Evolutionary conservation across 176 grass and related monocot species (phyloP), one percentile per base, ranked within the genome.

Genomic region (Triticum monococcum): DNA sequence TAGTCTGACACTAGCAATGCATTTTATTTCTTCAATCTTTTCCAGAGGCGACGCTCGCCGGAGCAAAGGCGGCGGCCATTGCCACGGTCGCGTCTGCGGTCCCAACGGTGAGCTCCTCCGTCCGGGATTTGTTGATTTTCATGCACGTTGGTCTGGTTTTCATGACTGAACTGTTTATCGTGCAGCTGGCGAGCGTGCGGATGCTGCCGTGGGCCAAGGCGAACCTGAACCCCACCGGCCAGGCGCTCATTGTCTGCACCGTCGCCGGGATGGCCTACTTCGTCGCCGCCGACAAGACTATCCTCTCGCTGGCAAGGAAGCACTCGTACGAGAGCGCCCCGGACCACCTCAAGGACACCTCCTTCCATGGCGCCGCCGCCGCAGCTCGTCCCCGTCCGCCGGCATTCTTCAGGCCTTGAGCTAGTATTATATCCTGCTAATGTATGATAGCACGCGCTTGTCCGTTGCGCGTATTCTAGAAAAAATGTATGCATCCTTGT

Each of bases 161-260:
- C 40, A 11, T 41, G 1, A 41, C 9, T 41, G 2, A 41, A 41
- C 40, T 41, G 9, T 40, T 41, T 1, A 52, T 17, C 48, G 3
- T 46, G 23, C 83, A 93, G 94, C 48, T 93, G 66, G 94, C 91
- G 2, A 93, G 89, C 50, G 94, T 96, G 30, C 60, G 89, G 81
- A 93, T 96, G 91, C 79, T 91, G 26, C 94, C 94, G 1, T 96
- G 89, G 91, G 94, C 91, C 3, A 91, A 86, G 45, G 71, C 89
- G 18, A 86, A 96, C 69, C 73, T 96, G 7, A 96, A 96, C 67
- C 89, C 86, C 16, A 90, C 94, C 1, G 94, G 89, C 20, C 94
- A 96, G 86, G 94, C 91, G 0, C 87, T 96, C 64, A 91, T 96
- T 54, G 77, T 96, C 81, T 93, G 72, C 43, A 90, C 94, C 14